A percentile compares a stretch with the other conserved stretches of the same genome.
phyloP scores from a whole-genome alignment of 352 stramenopile genomes.

The Phytophthora hibernalis region DNA sequence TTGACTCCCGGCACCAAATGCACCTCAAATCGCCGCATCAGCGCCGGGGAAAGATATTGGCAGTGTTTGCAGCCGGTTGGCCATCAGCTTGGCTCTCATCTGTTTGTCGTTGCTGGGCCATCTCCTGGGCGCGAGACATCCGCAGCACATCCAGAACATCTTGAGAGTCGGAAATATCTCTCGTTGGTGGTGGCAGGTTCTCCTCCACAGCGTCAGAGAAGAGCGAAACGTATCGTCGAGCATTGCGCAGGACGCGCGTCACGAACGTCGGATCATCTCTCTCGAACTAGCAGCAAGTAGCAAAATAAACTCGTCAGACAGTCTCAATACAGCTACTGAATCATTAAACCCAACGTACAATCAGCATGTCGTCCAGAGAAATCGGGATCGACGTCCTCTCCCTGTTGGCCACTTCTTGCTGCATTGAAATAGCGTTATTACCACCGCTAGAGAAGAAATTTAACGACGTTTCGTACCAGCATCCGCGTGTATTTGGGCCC shows the following conservation, averaged over 20 bases:
- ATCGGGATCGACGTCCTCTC: conserved; percentile 83
- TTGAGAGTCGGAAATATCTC: conserved; percentile 80
- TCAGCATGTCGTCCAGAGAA: conserved; percentile 81
- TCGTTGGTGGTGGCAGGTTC: conserved; percentile 80
- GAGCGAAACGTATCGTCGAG: conserved; percentile 88
- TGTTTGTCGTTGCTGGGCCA: conserved; percentile 58
- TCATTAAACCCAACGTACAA: conserved; percentile 60
- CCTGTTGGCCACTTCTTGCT: conserved; percentile 92
- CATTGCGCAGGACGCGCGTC: conserved; percentile 86
- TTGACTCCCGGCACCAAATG: conserved; percentile 85
- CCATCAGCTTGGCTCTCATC: conserved; percentile 37
- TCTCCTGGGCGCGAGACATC: conserved; percentile 77
- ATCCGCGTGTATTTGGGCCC: conserved; percentile 84
- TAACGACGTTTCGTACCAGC: conserved; percentile 51
- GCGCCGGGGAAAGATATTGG: conserved; percentile 89
- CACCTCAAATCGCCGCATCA: conserved; percentile 93
- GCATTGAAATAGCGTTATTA: conserved; percentile 9
- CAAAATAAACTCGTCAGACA: not conserved
- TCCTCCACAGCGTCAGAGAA: conserved; percentile 91
- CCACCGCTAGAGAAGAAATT: not conserved
- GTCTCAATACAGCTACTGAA: conserved; percentile 1
- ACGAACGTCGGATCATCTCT: conserved; percentile 85
- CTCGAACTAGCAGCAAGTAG: conserved; percentile 55
- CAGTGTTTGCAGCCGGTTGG: conserved; percentile 31
- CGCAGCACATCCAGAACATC: conserved; percentile 89